Evolutionary conservation across 495 filamentous ascomycete species (phyloP), one percentile per base, ranked within the genome.

Genomic region (Chaetomidium leptoderma): DNA sequence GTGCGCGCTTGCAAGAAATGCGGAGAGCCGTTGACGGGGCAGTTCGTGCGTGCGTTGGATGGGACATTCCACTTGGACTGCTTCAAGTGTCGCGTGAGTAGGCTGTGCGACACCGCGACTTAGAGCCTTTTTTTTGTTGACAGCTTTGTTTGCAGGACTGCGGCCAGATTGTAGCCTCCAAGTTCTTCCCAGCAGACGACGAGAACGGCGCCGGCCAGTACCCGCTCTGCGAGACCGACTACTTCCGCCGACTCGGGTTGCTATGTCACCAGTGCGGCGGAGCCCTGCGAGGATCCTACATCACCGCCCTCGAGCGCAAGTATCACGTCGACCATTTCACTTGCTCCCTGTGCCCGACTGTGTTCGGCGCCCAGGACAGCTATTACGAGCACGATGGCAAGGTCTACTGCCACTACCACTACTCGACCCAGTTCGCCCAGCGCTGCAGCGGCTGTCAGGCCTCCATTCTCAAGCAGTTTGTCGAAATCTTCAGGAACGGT

Each of bases 271-370:
- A 92, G 42, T 99, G 95, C 72, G 90, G 90, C 59, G 90, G 90
- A 46, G 95, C 95, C 48, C 79, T 99, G 21, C 90, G 95, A 40
- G 95, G 93, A 6, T 97, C 95, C 21, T 99, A 99, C 68, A 99
- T 99, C 62, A 99, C 95, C 0, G 95, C 95, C 8, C 80, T 97
- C 33, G 95, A 99, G 60, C 87, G 89, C 49, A 99, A 99, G 72
- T 99, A 97, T 67, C 95, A 99, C 69, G 95, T 99, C 58, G 93
- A 97, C 64, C 95, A 99, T 73, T 99, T 99, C 68, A 99, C 95
- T 29, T 99, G 95, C 72, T 96, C 91, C 16, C 85, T 96, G 51
- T 99, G 95, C 70, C 91, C 92, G 6, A 96, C 92, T 0, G 89
- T 99, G 0, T 99, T 99, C 68, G 95, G 95, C 39, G 93, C 95